Evolutionary conservation across 805 yeast species (phyloP), one percentile per base, ranked within the genome.

Genomic region (Lipomyces oligophaga): DNA sequence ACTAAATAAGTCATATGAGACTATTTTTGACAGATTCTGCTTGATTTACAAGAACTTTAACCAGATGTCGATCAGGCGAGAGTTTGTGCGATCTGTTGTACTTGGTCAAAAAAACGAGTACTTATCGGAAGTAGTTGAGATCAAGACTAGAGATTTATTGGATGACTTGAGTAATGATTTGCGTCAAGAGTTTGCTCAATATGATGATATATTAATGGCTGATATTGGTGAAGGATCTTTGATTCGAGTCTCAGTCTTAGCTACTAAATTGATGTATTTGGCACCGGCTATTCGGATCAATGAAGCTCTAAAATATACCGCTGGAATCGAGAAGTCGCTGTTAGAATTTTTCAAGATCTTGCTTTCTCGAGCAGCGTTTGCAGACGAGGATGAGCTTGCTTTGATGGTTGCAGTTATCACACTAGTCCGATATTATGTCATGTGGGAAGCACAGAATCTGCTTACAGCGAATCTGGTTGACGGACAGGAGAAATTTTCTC

Each of bases 1-100:
- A 3, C 50, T 49, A 27, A 60, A 58, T 38, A 32, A 26, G 4
- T 44, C 54, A 16, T 54, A 52, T 25, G 54, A 54, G 25, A 59
- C 55, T 7, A 59, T 68, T 13, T 49, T 60, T 25, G 59, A 60
- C n/a, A 30, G 27, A 25, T 34, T 49, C 20, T 30, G 46, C 21
- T 25, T 32, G 20, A 8, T 43, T 5, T 49, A 41, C 38, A 24
- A 16, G 41, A 20, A 45, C 3, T 52, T 46, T 24, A 28, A 28
- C 15, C 34, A 41, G 13, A 25, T 43, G 4, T 27, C 40, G 18
- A 26, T 52, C 5, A 38, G 22, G 11, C 33, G 50, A 37, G 55
- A 49, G 28, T 47, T 47, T n/a, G 16, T 28, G 3, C 26, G n/a
- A n/a, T 34, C 44, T 3, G 25, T 49, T 11, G 21, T 38, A n/a